Evolutionary conservation across 306 rosid species (phyloP).

Genomic region (Pueraria montana): DNA sequence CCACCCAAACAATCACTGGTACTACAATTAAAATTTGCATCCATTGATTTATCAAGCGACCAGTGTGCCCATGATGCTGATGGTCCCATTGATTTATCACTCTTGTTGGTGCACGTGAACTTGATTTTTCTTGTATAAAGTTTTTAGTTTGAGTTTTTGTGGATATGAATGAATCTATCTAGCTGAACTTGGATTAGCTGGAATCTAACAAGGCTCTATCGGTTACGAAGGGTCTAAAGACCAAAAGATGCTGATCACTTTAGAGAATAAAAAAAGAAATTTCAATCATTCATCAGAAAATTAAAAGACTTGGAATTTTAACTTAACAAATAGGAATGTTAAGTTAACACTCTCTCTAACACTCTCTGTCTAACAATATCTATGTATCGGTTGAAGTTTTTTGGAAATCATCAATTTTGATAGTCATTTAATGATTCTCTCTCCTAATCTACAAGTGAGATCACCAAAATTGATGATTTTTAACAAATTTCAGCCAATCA

Average conservation of each 20-base stretch:
- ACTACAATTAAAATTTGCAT: background rate
- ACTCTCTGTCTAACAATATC: no score
- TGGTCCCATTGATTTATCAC: background rate
- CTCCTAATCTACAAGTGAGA: no score
- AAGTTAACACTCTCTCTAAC: no score
- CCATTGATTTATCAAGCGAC: background rate
- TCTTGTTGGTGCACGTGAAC: background rate
- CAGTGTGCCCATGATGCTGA: background rate
- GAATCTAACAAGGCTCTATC: background rate
- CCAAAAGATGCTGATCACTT: background rate
- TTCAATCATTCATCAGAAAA: background rate
- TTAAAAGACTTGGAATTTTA: background rate
- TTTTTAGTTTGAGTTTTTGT: background rate
- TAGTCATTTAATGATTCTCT: no score
- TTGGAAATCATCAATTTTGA: no score
- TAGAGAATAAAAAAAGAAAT: background rate
- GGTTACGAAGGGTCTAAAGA: background rate
- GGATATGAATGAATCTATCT: background rate
- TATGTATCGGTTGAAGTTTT: no score
- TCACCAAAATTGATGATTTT: no score
- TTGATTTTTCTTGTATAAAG: background rate
- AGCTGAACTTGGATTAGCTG: background rate
- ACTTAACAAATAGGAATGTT: no score
- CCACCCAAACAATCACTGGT: background rate
- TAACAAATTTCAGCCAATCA: no score